Evolutionary conservation across 1,284 basidiomycete species (phyloP), one percentile per base, ranked within the genome.

Genomic region (Sporisorium reilianum): DNA sequence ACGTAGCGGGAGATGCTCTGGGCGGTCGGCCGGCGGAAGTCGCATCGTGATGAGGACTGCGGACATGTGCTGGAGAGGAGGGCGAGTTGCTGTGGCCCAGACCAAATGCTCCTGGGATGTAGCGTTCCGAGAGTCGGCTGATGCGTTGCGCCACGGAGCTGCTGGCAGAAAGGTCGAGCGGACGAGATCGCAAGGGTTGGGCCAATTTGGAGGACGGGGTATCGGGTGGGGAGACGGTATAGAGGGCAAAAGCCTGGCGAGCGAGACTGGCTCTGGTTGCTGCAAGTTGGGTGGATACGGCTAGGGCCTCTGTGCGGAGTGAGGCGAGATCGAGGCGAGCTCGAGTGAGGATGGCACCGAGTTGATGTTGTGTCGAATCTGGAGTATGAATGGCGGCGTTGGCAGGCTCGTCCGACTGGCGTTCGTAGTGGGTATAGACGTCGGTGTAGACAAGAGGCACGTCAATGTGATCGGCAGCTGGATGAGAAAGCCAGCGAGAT

Each of bases 61-160:
- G 55, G 5, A 34, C 10, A 8, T 32, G 32, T 8, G 53, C n/a
- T 9, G 52, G 8, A 11, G 23, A 49, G 18, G 64, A 52, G 38
- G 49, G 41, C 11, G 54, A 42, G 34, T 63, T 44, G 23, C 40
- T 22, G 0, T 55, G 55, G 36, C 60, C 57, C 14, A 70, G 56
- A 3, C 52, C 64, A 41, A 77, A 77, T 5, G 75, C 75, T 41
- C 75, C 74, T 7, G 77, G 69, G 20, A 76, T 79, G 54, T 78
- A 78, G 10, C 64, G 45, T 12, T 77, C 77, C n/a, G 65, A 70
- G 7, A 76, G 60, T 26, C 63, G 41, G 23, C 63, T 73, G 55
- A 73, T 64, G 26, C 61, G 52, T 38, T 73, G 70, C 22, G 64
- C 70, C 18, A 73, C 55, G 3, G 64, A 64, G 50, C 41, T 54